These are phyloP conservation scores for Nemophila menziesii DNA, from an alignment of 257 asterid genomes.

Conservation along the genomic window DNA sequence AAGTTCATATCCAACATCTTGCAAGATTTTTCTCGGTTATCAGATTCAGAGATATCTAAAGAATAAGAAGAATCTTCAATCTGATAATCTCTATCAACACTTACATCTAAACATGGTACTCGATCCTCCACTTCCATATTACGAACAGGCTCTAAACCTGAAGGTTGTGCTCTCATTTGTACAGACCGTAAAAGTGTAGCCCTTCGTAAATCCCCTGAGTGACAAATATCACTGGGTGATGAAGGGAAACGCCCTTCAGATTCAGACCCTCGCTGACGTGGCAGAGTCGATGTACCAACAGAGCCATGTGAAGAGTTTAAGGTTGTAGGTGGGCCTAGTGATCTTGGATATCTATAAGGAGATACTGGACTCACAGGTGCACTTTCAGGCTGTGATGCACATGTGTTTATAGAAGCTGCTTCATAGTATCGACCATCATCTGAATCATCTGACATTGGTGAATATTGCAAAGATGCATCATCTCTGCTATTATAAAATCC, in stretches of 20 bases:
- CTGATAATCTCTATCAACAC: conserved; percentile 35
- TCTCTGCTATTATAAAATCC: conserved; percentile 44
- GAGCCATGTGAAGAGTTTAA: conserved; percentile 36
- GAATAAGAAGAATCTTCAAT: conserved; percentile 38
- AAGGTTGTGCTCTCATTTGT: conserved; percentile 83
- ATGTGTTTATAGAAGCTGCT: conserved; percentile 30
- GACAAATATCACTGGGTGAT: conserved; percentile 97
- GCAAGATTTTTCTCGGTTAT: conserved; percentile 33
- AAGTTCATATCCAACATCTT: conserved; percentile 18
- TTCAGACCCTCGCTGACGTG: conserved; percentile 84
- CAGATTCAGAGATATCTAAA: conserved; percentile 22
- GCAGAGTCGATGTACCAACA: conserved; percentile 33
- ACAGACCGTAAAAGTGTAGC: conserved; percentile 86
- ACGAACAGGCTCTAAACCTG: conserved; percentile 40
- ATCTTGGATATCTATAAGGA: conserved; percentile 70
- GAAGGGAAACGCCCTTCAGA: conserved; percentile 91
- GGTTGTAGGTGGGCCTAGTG: conserved; percentile 35
- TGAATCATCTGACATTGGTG: conserved; percentile 97
- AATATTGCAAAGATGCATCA: conserved; percentile 61
- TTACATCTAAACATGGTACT: conserved; percentile 46
- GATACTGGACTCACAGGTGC: conserved; percentile 85
- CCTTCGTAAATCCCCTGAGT: conserved; percentile 82
- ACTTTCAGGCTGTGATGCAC: conserved; percentile 69
- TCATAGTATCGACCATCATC: conserved; percentile 76
- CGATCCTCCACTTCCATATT: conserved; percentile 52